Evolutionary conservation across 139 green algal species (phyloP), one percentile per base, ranked within the genome.

Genomic region (Coccomyxa sp.): DNA sequence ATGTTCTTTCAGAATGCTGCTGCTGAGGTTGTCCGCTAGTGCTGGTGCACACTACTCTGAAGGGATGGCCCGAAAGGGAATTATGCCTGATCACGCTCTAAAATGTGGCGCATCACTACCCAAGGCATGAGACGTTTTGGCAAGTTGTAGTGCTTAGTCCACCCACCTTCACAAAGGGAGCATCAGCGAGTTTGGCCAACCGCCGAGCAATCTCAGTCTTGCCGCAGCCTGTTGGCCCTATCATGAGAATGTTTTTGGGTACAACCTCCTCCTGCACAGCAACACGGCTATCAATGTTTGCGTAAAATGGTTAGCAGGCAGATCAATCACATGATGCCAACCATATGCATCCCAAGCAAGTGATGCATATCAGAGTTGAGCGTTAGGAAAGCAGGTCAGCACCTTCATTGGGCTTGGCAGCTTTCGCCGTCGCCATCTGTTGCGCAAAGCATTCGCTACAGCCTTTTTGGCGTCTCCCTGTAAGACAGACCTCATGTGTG

Each of bases 211-310:
- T 97, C 87, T 98, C 95, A 0, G 95, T 99, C 84, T 98, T 99
- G 68, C 95, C 95, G 78, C 93, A 97, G 0, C 95, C 93, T 0
- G 93, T 98, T 27, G 93, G 94, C 0, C 95, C 93, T 55, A 97
- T 95, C 89, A 98, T 97, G 39, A 98, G 92, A 55, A 98, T 95
- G 87, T 98, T 99, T 82, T 99, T 99, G 68, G 95, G 95, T 27
- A 94, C 89, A 71, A 99, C 97, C 75, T 98, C 95, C 24, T 95
- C 89, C 68, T 88, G 86, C 68, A 92, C 69, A 3, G 10, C n/a
- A n/a, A n/a, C 14, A 31, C 64, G 34, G 64, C 14, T 10, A 8
- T 31, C 8, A 18, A 71, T 31, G 24, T 29, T 22, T 31, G 16
- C 14, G 24, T 71, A 12, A 12, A 12, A 36, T 36, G 64, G 24